phyloP scores from a whole-genome alignment of 805 yeast genomes.

The Kazachstania viticola region DNA sequence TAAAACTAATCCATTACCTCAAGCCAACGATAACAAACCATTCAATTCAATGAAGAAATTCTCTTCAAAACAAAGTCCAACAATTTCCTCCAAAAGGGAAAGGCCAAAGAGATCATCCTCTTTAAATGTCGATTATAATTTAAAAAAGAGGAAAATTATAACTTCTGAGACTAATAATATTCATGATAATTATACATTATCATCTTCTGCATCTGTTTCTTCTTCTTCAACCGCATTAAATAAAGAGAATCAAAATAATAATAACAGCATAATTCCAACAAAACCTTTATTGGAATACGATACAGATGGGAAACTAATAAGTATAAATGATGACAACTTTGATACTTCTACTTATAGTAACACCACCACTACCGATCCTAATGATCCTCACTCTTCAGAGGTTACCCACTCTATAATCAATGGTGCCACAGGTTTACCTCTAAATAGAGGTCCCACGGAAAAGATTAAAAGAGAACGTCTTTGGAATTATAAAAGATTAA shows the following conservation, averaged over 20 bases:
- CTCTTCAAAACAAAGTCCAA: no score
- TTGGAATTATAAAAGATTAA: slow-evolving; percentile 33
- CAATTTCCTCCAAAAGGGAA: no score
- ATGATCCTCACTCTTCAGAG: slow-evolving; percentile 25
- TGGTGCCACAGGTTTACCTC: slow-evolving; percentile 59
- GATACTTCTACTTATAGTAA: neutral
- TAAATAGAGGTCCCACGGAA: slow-evolving; percentile 55
- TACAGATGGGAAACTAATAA: slow-evolving; percentile 12
- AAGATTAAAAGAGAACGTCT: slow-evolving; percentile 45
- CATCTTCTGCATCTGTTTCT: no score
- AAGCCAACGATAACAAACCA: no score
- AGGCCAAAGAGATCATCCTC: slow-evolving; percentile 23
- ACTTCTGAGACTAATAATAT: slow-evolving; percentile 13
- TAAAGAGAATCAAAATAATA: neutral
- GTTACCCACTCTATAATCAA: slow-evolving; percentile 39
- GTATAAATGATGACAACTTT: slow-evolving; percentile 30
- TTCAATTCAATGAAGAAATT: no score
- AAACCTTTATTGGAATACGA: slow-evolving; percentile 5
- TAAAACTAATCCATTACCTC: no score
- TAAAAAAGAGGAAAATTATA: slow-evolving; percentile 23
- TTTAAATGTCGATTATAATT: slow-evolving; percentile 23
- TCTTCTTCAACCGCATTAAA: no score
- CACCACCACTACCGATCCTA: slow-evolving; percentile 15
- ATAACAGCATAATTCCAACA: neutral
- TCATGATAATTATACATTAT: no score